Evolutionary conservation across 441 rosid species (phyloP).

Genomic region (Metrosideros polymorpha): DNA sequence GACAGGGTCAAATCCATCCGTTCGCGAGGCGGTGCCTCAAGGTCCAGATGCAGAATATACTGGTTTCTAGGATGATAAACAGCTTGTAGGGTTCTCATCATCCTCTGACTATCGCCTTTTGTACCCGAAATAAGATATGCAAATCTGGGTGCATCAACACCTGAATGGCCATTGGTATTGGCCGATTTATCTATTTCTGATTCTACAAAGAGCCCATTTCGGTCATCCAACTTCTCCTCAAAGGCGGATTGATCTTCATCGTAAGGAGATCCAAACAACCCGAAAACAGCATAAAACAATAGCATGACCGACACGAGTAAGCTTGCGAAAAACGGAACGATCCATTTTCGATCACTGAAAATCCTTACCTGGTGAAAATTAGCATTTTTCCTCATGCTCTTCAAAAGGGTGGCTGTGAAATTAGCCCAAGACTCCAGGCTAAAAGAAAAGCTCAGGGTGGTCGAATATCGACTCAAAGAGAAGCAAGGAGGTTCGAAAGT

Average conservation of each 20-base stretch:
- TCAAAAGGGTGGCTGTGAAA: neutral
- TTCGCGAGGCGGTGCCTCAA: slow-evolving; percentile 22
- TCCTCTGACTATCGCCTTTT: slow-evolving; percentile 30
- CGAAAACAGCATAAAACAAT: neutral
- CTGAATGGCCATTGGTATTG: neutral
- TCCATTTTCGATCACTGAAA: neutral
- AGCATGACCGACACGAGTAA: neutral
- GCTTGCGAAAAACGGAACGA: neutral
- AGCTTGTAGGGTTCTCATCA: slow-evolving; percentile 33
- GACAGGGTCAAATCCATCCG: slow-evolving; percentile 14
- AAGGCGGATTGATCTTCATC: neutral
- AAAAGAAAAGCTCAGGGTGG: neutral
- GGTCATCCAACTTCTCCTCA: neutral
- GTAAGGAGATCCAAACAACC: neutral
- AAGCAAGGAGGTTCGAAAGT: neutral
- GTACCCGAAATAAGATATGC: slow-evolving; percentile 47
- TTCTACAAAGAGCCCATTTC: neutral
- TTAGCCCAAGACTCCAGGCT: neutral
- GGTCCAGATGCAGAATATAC: slow-evolving; percentile 39
- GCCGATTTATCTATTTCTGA: neutral
- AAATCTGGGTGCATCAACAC: neutral
- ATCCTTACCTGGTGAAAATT: neutral
- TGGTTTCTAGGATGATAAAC: slow-evolving; percentile 54
- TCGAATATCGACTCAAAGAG: neutral
- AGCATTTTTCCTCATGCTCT: neutral